Base-by-base conservation (phyloP, 495 filamentous ascomycete genomes). In the Neurospora sp. region DNA sequence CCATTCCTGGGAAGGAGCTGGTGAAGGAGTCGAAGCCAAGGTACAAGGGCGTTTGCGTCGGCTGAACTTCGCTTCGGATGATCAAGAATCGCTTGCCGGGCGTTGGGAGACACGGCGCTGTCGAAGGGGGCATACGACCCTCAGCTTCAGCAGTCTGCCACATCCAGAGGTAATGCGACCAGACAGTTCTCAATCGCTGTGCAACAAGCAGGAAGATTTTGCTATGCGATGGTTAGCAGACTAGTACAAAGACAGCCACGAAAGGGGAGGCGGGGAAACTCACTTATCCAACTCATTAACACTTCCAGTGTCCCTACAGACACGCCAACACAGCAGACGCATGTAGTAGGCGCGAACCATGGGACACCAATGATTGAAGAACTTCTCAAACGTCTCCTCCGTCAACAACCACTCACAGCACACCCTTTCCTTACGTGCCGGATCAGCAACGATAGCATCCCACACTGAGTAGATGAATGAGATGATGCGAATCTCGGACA, bases 261-360 rank as follows among this genome's bases (percentile, higher is more conserved):
- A 71, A 44, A 48, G 39, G 65, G 27, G 27, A 35, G 12, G 85
- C 92, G 38, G 61, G 31, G 18, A 27, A 11, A 85, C 92, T 86
- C 85, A 94, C 92, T 84, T 83, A 76, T 98, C 93, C 59, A 91
- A 78, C 40, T 88, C 85, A 42, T 89, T 88, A 9, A 88, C 85
- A 68, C 88, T 88, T 6, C 89, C 92, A 73, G 90, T 89, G 77
- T 92, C 93, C 72, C 96, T 86, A 72, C 90, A 96, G 14, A 98
- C 78, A 46, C 96, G 90, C 96, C 96, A 99, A 82, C 94, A 97
- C 18, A 97, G 80, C 42, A 99, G 80, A 44, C 96, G 93, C 89
- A 97, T 96, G 78, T 90, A 98, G 81, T 98, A 99, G 20, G 94
- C 92, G 73, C 96, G 88, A 38, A 97, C 94, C 96, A 99, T 98